phyloP scores from a whole-genome alignment of 345 rosid genomes.

The Eucalyptus marginata region DNA sequence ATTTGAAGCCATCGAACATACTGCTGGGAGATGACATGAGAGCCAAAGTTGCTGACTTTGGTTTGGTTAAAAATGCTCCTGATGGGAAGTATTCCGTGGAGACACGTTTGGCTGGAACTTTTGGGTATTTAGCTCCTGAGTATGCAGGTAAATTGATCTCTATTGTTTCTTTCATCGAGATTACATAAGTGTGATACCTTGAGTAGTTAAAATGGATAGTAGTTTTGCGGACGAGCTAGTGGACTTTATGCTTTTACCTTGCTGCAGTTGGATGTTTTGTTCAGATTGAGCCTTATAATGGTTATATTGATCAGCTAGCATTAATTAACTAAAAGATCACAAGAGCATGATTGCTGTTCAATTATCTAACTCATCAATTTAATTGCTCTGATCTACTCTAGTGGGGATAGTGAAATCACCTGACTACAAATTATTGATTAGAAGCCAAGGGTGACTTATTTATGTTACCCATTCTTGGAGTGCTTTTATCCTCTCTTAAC shows the following conservation, averaged over 20 bases:
- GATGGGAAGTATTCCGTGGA: slow-evolving; percentile 83
- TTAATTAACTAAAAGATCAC: neutral
- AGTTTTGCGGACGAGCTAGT: neutral
- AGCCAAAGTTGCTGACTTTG: slow-evolving; percentile 92
- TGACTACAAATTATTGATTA: neutral
- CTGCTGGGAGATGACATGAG: slow-evolving; percentile 92
- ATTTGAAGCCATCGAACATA: slow-evolving; percentile 80
- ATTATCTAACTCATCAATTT: neutral
- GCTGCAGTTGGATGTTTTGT: neutral
- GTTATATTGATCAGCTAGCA: neutral
- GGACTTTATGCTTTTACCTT: neutral
- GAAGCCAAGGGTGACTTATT: neutral
- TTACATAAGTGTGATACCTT: neutral
- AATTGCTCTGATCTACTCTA: neutral
- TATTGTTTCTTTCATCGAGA: neutral
- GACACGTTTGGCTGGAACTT: slow-evolving; percentile 93
- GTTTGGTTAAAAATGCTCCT: slow-evolving; percentile 78
- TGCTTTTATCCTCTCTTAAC: neutral
- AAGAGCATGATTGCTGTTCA: neutral
- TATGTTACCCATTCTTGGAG: neutral
- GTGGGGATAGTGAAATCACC: neutral
- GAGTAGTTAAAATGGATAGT: neutral
- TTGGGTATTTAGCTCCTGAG: slow-evolving; percentile 96
- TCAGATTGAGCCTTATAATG: neutral
- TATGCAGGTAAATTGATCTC: slow-evolving; percentile 57